Base-by-base conservation (phyloP, 1,284 basidiomycete species). In the Heimioporus punctisporus region DNA sequence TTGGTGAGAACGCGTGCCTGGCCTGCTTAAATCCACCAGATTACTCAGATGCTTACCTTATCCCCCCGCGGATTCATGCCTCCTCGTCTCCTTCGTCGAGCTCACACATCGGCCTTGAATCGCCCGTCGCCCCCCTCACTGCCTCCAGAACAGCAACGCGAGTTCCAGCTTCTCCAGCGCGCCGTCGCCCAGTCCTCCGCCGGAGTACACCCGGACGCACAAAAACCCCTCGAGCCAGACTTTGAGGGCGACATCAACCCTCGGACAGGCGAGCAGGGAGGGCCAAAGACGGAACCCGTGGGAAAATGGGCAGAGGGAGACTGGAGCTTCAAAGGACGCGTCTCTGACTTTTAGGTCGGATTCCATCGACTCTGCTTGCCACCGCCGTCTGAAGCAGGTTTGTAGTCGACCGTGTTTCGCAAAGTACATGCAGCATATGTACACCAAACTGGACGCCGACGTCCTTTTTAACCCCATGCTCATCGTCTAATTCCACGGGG, bases 281-380 rank as follows among this genome's bases (percentile, higher is more conserved):
- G 90, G 0, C 90, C 90, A 28, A 92, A 92, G 72, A 76, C 75
- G 31, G 91, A 93, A 66, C 90, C 90, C 8, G 82, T 91, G 11
- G 68, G 74, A 45, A 77, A 74, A 47, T 90, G 86, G 85, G 74
- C 74, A 26, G 73, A 77, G 44, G 77, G 81, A 31, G 90, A 93
- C 63, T 93, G 90, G 90, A 93, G 90, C 63, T 88, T 87, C 74
- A 90, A 90, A 64, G 90, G 90, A 23, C 78, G 90, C 19, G 90
- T 91, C 17, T 88, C 90, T 17, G 90, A 93, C 73, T 93, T 93
- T 72, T 93, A 75, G 57, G n/a, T n/a, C n/a, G n/a, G n/a, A n/a
- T n/a, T n/a, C n/a, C n/a, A n/a, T n/a, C n/a, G n/a, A n/a, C n/a
- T n/a, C n/a, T n/a, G n/a, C n/a, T n/a, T n/a, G n/a, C n/a, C n/a